phyloP scores from a whole-genome alignment of 164 flowering plant species.

The Dillenia suffruticosa region DNA sequence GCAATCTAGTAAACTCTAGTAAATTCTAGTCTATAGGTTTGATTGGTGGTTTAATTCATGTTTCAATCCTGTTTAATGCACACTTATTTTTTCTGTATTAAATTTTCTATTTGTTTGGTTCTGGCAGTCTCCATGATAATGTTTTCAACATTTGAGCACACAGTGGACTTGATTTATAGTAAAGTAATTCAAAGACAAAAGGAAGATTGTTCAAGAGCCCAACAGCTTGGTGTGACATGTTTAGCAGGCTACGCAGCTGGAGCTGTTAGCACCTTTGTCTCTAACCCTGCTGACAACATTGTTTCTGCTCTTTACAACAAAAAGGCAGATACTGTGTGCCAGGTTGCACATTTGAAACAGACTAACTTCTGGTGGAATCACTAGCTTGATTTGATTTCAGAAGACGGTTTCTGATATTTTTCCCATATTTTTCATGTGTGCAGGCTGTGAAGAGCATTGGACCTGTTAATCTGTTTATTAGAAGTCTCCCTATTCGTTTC shows the following conservation, averaged over 20 bases:
- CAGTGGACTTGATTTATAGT: constrained; percentile 58
- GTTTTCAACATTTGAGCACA: constrained; percentile 94
- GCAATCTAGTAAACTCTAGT: too few species aligned
- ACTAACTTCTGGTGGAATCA: not conserved
- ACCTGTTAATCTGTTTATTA: constrained; percentile 57
- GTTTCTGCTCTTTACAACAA: constrained; percentile 73
- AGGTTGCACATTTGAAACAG: constrained; percentile 30
- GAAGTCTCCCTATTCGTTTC: constrained; percentile 86
- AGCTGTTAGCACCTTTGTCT: constrained; percentile 63
- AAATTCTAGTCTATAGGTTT: too few species aligned
- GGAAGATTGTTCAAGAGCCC: constrained; percentile 74
- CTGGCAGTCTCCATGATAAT: constrained; percentile 71
- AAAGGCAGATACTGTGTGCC: constrained; percentile 46
- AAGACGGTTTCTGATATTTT: not conserved
- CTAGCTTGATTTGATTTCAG: not conserved
- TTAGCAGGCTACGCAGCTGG: constrained; percentile 88
- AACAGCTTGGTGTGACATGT: constrained; percentile 89
- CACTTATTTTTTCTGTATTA: too few species aligned
- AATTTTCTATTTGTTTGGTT: too few species aligned
- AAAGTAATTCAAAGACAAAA: constrained; percentile 51
- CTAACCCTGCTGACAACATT: constrained; percentile 86
- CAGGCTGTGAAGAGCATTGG: constrained; percentile 87
- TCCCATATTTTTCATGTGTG: not conserved
- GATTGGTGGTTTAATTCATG: too few species aligned
- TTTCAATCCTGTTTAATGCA: too few species aligned